Conservation (phyloP, 768 basidiomycete species). For the Xerocomellus chrysenteron region DNA sequence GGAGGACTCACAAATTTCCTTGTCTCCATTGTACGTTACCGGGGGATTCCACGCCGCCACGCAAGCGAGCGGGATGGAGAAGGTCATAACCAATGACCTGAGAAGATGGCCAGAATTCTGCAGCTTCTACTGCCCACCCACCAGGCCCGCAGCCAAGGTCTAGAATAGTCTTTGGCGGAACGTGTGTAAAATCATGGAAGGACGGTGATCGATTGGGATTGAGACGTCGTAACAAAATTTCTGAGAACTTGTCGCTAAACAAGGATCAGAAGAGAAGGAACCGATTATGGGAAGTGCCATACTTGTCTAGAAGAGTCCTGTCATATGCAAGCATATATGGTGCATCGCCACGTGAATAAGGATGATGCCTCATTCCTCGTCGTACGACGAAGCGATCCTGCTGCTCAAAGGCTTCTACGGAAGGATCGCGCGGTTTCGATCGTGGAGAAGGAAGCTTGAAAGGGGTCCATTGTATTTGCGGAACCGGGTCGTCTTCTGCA, state of each 20-base stretch:
- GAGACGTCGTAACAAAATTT: conserved; percentile 54
- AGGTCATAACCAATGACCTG: conserved; percentile 68
- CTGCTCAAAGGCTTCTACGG: conserved; percentile 22
- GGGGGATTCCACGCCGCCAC: conserved; percentile 39
- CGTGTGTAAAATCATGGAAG: conserved; percentile 52
- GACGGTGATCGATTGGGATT: conserved; percentile 53
- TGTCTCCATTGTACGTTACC: conserved; percentile 48
- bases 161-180: conserved; percentile 55
- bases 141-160: conserved; percentile 79
- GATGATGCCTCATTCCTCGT: conserved; percentile 50
- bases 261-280: conserved; percentile 10
- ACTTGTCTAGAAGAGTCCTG: conserved; percentile 57
- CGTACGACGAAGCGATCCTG: conserved; percentile 24
- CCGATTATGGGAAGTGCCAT: conserved; percentile 21
- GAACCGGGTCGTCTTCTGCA: neutral
- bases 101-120: conserved; percentile 57
- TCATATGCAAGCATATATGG: conserved; percentile 72
- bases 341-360: conserved; percentile 45
- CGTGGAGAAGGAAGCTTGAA: neutral
- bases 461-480: neutral
- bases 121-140: conserved; percentile 64
- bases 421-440: conserved; percentile 7
- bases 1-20: conserved; percentile 63
- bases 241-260: conserved; percentile 59
- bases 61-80: conserved; percentile 36